These are phyloP conservation scores for Fusarium begoniae DNA, from an alignment of 2,329 filamentous ascomycete genomes.

Conservation along the genomic window DNA sequence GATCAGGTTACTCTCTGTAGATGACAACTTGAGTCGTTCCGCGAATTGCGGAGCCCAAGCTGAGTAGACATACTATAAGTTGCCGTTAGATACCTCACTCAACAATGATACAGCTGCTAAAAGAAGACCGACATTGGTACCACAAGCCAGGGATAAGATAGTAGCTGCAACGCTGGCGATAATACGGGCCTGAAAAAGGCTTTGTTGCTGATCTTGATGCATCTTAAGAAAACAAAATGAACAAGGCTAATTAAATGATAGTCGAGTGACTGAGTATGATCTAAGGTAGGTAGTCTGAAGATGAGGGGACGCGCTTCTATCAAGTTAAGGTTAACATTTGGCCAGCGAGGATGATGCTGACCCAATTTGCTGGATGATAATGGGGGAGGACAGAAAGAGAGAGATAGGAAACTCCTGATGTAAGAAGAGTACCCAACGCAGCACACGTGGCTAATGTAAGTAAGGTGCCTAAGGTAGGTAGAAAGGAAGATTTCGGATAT, in stretches of 20 bases:
- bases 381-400: constrained; percentile 5
- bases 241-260: not conserved
- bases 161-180: constrained; percentile 88
- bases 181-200: constrained; percentile 72
- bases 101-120: not conserved
- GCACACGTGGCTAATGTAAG: constrained; percentile 14
- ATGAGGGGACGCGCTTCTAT: constrained; percentile 7
- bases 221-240: constrained; percentile 19
- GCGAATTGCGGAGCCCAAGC: constrained; percentile 98
- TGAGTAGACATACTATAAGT: constrained; percentile 90
- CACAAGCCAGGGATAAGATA: constrained; percentile 85
- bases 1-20: constrained; percentile 94
- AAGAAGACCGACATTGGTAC: constrained; percentile 78
- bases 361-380: constrained; percentile 1
- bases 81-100: constrained; percentile 12
- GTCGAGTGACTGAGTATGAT: not conserved
- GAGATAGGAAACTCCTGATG: constrained; percentile 12
- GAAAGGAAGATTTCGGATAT: constrained; percentile 1
- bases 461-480: not conserved
- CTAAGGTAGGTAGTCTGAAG: not conserved
- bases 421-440: not conserved
- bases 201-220: constrained; percentile 41
- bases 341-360: constrained; percentile 23
- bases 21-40: constrained; percentile 82
- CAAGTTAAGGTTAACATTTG: constrained; percentile 24